Evolutionary conservation across 768 basidiomycete genomes (phyloP).

Genomic region (Suillus ampliporus): DNA sequence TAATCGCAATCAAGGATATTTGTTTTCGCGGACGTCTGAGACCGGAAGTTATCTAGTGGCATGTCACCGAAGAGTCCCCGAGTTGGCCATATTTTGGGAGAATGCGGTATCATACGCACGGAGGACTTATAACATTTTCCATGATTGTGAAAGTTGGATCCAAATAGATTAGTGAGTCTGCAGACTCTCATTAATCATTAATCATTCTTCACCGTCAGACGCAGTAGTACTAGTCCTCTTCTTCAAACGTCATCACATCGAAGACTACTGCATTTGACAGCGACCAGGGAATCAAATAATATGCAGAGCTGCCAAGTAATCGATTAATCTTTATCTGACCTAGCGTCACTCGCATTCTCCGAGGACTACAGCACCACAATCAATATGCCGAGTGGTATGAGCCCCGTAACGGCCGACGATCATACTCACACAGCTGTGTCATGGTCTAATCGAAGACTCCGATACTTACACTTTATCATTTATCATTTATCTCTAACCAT

Average conservation of each 20-base stretch:
- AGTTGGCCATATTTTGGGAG: neutral
- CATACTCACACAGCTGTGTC: neutral
- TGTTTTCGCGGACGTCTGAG: conserved; percentile 2
- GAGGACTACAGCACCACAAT: neutral
- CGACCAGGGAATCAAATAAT: too few species aligned
- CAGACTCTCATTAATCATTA: neutral
- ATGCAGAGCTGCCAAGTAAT: too few species aligned
- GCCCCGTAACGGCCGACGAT: neutral
- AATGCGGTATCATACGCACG: neutral
- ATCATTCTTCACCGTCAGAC: neutral
- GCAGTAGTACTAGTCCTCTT: too few species aligned
- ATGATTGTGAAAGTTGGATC: neutral
- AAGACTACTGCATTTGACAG: too few species aligned
- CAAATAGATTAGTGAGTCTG: conserved; percentile 5
- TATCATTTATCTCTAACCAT: conserved; percentile 8
- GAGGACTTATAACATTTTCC: neutral
- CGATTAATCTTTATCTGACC: neutral
- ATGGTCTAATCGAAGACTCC: conserved; percentile 1
- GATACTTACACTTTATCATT: neutral
- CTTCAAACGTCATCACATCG: too few species aligned
- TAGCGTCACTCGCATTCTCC: neutral
- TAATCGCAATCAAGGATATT: conserved; percentile 5
- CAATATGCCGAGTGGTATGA: neutral
- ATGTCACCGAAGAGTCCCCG: too few species aligned
- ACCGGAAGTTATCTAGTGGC: neutral